Conservation (phyloP, 352 stramenopile species). For the Pythium sp. region DNA sequence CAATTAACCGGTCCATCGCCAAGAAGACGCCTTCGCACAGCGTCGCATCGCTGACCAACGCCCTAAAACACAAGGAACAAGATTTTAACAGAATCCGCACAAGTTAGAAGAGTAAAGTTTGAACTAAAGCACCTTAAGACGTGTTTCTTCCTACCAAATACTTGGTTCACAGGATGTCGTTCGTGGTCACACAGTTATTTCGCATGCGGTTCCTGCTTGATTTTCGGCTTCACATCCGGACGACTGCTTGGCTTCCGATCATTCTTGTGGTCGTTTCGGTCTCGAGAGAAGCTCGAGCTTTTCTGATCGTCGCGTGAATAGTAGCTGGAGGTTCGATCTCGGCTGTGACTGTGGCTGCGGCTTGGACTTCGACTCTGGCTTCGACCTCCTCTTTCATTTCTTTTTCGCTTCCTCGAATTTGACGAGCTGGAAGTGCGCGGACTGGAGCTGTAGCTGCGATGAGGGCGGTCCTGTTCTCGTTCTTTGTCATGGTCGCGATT, state of each 20-base stretch:
- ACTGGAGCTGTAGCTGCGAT: conserved; percentile 37
- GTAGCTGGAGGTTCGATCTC: conserved; percentile 22
- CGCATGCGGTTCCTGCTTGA: conserved; percentile 13
- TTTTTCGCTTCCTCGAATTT: conserved; percentile 41
- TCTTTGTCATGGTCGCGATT: conserved; percentile 28
- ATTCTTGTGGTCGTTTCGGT: conserved; percentile 9
- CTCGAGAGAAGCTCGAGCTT: conserved; percentile 15
- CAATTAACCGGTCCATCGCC: background rate
- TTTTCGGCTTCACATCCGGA: conserved; percentile 3
- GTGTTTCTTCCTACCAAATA: conserved; percentile 2
- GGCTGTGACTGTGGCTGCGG: conserved; percentile 43
- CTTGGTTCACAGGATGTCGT: background rate
- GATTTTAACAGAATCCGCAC: background rate
- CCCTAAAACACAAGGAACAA: background rate
- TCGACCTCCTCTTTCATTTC: conserved; percentile 29
- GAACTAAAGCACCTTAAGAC: background rate
- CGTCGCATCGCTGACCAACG: background rate
- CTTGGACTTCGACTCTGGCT: conserved; percentile 39
- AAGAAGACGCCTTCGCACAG: background rate
- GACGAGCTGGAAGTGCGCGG: conserved; percentile 23
- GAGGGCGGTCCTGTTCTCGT: conserved; percentile 27
- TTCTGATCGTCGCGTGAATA: conserved; percentile 10
- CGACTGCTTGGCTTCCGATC: conserved; percentile 12
- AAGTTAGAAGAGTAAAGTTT: background rate
- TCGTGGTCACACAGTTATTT: conserved; percentile 2